phyloP scores from a whole-genome alignment of 768 basidiomycete species.

The Dictyophora rubrovolvata region DNA sequence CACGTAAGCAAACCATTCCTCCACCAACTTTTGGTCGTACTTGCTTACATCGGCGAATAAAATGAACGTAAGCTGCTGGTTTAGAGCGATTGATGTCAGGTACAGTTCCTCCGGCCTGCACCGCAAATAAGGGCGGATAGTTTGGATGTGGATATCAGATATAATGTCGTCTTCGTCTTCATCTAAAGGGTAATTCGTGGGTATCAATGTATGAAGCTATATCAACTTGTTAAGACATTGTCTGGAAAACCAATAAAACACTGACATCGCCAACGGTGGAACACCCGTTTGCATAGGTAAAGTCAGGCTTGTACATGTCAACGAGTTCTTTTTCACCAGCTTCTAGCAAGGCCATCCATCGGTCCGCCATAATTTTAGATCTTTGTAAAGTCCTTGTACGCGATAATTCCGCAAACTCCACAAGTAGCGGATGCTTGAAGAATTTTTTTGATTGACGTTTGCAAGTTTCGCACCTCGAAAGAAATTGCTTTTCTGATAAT shows the following conservation, averaged over 20 bases:
- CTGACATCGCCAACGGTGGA: conserved; percentile 4
- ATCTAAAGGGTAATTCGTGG: background rate
- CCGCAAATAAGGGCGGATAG: conserved; percentile 20
- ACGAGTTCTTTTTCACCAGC: background rate
- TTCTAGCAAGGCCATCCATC: conserved; percentile 14
- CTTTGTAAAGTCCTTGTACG: conserved; percentile 11
- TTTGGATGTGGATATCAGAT: conserved; percentile 12
- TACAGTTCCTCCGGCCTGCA: conserved; percentile 39
- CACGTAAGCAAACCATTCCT: conserved; percentile 41
- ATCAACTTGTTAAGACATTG: background rate
- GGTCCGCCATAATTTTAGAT: conserved; percentile 15
- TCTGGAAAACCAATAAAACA: background rate
- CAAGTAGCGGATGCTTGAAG: conserved; percentile 36
- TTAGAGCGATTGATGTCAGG: conserved; percentile 30
- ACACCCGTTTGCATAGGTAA: background rate
- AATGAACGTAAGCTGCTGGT: conserved; percentile 23
- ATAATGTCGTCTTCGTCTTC: background rate
- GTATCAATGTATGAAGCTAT: background rate
- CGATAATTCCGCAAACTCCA: conserved; percentile 28
- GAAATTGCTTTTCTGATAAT: conserved; percentile 37
- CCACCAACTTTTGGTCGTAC: conserved; percentile 29
- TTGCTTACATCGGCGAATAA: conserved; percentile 37
- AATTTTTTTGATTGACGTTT: conserved; percentile 25
- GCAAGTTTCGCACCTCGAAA: conserved; percentile 30
- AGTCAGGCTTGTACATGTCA: background rate